phyloP scores from a whole-genome alignment of 2,329 filamentous ascomycete species.

The Claviceps citrina region DNA sequence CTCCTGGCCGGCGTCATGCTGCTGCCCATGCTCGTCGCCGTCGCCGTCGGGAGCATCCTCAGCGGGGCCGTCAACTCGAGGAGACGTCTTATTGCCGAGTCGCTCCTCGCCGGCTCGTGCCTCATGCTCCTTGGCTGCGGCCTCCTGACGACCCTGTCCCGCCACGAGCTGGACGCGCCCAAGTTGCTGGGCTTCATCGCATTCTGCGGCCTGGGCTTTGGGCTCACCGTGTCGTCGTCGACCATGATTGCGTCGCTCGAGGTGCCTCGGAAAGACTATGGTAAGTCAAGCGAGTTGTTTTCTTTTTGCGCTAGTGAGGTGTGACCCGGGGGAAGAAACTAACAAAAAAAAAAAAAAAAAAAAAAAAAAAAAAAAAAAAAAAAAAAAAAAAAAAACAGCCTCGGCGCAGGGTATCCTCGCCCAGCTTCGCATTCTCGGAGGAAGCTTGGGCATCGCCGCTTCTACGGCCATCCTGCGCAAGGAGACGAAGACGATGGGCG shows the following conservation, averaged over 20 bases:
- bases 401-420: slow-evolving; percentile 37
- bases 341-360: neutral
- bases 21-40: slow-evolving; percentile 35
- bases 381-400: slow-evolving; percentile 17
- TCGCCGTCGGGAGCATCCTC: slow-evolving; percentile 29
- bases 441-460: slow-evolving; percentile 37
- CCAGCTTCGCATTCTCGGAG: slow-evolving; percentile 35
- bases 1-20: slow-evolving; percentile 35
- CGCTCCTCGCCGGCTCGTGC: slow-evolving; percentile 24
- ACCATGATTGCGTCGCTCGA: slow-evolving; percentile 31
- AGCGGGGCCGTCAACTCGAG: slow-evolving; percentile 27
- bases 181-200: slow-evolving; percentile 34
- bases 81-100: slow-evolving; percentile 28
- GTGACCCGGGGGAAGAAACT: too few species aligned
- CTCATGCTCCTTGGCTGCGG: slow-evolving; percentile 32
- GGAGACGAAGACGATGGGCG: slow-evolving; percentile 13
- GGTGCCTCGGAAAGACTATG: slow-evolving; percentile 29
- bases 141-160: slow-evolving; percentile 25
- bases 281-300: too few species aligned
- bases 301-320: too few species aligned
- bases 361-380: neutral
- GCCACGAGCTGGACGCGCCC: slow-evolving; percentile 19
- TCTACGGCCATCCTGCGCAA: slow-evolving; percentile 31
- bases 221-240: slow-evolving; percentile 29
- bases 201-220: slow-evolving; percentile 38